These are phyloP conservation scores for Hanseniaspora jakobsenii DNA, from an alignment of 805 yeast species.

Conservation along the genomic window DNA sequence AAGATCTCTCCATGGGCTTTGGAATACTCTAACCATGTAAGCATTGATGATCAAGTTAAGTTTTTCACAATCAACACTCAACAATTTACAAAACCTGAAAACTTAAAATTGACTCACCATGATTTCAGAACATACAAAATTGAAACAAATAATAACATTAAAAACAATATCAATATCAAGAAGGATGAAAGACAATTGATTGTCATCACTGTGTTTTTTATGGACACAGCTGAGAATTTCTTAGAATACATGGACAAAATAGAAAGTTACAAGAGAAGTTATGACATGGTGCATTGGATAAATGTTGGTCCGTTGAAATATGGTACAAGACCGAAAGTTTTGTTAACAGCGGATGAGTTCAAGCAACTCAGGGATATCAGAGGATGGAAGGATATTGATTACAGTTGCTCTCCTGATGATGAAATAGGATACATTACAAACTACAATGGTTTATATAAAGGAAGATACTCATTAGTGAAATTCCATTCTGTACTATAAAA, in stretches of 20 bases:
- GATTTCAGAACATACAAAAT: slow-evolving; percentile 51
- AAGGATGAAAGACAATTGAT: slow-evolving; percentile 34
- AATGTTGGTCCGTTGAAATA: slow-evolving; percentile 88
- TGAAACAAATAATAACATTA: slow-evolving; percentile 22
- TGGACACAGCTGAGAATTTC: slow-evolving; percentile 85
- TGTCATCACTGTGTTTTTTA: slow-evolving; percentile 59
- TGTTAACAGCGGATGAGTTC: slow-evolving; percentile 62
- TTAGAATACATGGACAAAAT: slow-evolving; percentile 64
- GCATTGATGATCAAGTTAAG: slow-evolving; percentile 40
- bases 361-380: slow-evolving; percentile 36
- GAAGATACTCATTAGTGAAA: slow-evolving; percentile 54
- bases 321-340: slow-evolving; percentile 72
- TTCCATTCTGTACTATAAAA: slow-evolving; percentile 20
- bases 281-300: slow-evolving; percentile 58
- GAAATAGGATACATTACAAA: slow-evolving; percentile 46
- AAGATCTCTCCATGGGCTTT: slow-evolving; percentile 45
- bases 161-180: slow-evolving; percentile 21
- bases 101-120: slow-evolving; percentile 39
- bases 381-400: slow-evolving; percentile 50
- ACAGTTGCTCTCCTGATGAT: slow-evolving; percentile 25
- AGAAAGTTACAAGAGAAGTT: slow-evolving; percentile 28
- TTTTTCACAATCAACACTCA: slow-evolving; percentile 24
- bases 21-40: slow-evolving; percentile 53
- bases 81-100: slow-evolving; percentile 33
- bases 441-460: slow-evolving; percentile 57